Base-by-base conservation (phyloP, 176 grass and related monocot genomes). In the Oryza longistaminata region DNA sequence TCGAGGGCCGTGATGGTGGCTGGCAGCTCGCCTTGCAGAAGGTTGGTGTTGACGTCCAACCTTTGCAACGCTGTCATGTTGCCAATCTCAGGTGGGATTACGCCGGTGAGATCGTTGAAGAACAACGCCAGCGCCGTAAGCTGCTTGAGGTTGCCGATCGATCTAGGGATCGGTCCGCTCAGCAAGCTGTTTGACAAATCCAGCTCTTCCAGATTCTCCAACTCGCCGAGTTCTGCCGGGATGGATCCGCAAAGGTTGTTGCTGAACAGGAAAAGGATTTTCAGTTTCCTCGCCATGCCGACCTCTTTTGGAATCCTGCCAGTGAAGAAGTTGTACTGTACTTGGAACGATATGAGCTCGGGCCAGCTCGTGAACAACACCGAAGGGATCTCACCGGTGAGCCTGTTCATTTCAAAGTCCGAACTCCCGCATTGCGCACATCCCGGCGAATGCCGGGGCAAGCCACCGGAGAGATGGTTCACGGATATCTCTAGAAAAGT, bases 291-390 rank as follows among this genome's bases (percentile, higher is more conserved):
- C 0, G 70, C 74, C 48, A 68, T 76, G 37, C 90, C 82, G 24
- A 94, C 6, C 76, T 91, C 83, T 11, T 48, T 48, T 0, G 92
- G 81, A n/a, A 94, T 81, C 31, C 0, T 9, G 0, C 92, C 84
- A 1, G 0, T 37, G 7, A 94, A 49, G 0, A 12, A 65, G 25
- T 91, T 89, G 3, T 0, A 74, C 68, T 87, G 87, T 16, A 34
- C 66, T 61, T 94, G 87, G 76, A 94, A 94, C 0, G 90, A 94
- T 72, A 92, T 81, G 14, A 94, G 84, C 49, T 94, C 68, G 2
- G 87, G 81, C 92, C 90, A 94, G 66, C 22, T 73, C 24, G 37
- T 11, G 85, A 92, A 92, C n/a, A 86, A 70, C 14, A 0, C 1
- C 6, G 74, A 39, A 2, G 87, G 85, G 12, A 94, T 85, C 27